A percentile compares a stretch with the other conserved stretches of the same genome.
Evolutionary conservation across 331 rosid species (phyloP).

Genomic region (Erythrophleum ivorense): DNA sequence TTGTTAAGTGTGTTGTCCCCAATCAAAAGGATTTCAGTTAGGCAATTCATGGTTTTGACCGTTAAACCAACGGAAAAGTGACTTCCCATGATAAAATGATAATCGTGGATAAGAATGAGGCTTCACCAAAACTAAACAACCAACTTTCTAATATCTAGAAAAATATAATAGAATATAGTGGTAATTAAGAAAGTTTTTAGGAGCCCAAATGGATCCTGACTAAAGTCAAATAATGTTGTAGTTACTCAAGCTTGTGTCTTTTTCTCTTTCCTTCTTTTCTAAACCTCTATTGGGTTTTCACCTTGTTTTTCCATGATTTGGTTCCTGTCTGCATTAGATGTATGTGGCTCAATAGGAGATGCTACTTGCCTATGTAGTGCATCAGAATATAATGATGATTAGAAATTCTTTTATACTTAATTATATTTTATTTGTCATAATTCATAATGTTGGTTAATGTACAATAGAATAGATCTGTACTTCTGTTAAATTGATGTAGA

Average conservation of each 20-base stretch:
- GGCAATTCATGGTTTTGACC: not conserved
- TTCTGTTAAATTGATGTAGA: conserved; percentile 12
- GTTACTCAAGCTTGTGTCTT: too few relatives aligned
- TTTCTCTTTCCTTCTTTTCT: not conserved
- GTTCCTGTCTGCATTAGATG: not conserved
- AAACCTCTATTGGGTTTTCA: not conserved
- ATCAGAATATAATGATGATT: not conserved
- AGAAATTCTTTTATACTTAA: not conserved
- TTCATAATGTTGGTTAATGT: not conserved
- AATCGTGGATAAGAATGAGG: not conserved
- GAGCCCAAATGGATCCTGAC: too few relatives aligned
- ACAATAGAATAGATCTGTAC: not conserved
- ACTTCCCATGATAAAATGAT: not conserved
- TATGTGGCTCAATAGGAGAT: not conserved
- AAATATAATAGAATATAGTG: not conserved
- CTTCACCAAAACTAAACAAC: too few relatives aligned
- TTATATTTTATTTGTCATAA: not conserved
- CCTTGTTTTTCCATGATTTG: not conserved
- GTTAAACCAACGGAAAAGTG: not conserved
- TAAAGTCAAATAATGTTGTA: too few relatives aligned
- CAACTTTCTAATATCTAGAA: not conserved
- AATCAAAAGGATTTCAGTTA: not conserved
- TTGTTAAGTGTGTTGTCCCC: not conserved
- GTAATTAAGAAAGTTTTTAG: too few relatives aligned
- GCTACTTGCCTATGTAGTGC: not conserved